Evolutionary conservation across 2,329 filamentous ascomycete species (phyloP), one percentile per base, ranked within the genome.

Genomic region (Trichoderma citrinoviride): DNA sequence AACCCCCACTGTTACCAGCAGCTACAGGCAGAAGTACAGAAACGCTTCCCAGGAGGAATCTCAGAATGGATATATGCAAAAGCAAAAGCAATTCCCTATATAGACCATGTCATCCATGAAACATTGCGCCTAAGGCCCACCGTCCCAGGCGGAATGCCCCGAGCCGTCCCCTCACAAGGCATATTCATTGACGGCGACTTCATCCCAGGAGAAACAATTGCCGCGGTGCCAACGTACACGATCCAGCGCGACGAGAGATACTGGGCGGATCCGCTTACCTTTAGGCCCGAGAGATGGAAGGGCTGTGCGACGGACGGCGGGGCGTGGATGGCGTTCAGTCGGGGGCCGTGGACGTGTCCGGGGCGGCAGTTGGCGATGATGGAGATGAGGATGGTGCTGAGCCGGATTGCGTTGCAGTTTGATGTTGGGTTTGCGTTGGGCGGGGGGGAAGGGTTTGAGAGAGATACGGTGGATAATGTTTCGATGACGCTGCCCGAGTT

Each of bases 71-170:
- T 53, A 10, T 47, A 64, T 7, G 71, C 71, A n/a, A 62, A 66
- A 47, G 57, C 52, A 10, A 67, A 56, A 0, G 67, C 75, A 14
- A 52, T 61, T 2, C 57, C 19, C 5, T 67, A 68, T 3, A 70
- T 72, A 76, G 52, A 78, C 75, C 3, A 70, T 72, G 5, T 61
- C 41, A 76, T 82, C 52, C 73, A 81, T 52, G 80, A 82, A 66
- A 57, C 75, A 0, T 70, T 80, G 40, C 72, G 79, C 0, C 67
- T 81, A 4, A 70, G 76, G 47, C 78, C 79, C 1, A 69, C 78
- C 1, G 74, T 79, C 0, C 74, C 75, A 0, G 72, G 71, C 2
- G 77, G 76, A 2, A 37, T 75, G 7, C 72, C 74, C 47, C 69
- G 79, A 1, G 66, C 74, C 33, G 79, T 79, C 2, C 77, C 79